A percentile compares a stretch with the other conserved stretches of the same genome.
These are phyloP conservation scores for Eucalyptus decipiens DNA, from an alignment of 345 rosid genomes.

Conservation along the genomic window DNA sequence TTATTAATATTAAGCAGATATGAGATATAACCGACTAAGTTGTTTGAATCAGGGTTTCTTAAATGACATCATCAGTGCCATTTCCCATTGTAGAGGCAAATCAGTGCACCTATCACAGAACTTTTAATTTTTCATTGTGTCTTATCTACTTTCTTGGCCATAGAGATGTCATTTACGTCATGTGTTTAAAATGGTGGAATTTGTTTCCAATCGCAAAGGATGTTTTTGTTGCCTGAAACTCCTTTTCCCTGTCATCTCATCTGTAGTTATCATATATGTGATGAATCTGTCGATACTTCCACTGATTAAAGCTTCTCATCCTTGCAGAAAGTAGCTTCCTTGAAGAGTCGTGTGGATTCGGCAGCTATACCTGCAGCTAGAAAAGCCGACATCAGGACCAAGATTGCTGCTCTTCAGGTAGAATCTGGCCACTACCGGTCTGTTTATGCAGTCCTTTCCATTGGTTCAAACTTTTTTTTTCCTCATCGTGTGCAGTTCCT, in stretches of 20 bases:
- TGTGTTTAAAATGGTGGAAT: neutral
- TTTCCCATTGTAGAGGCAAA: neutral
- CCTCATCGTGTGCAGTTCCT: neutral
- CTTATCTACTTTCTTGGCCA: neutral
- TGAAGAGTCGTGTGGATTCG: constrained; percentile 65
- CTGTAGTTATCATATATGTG: neutral
- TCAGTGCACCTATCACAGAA: neutral
- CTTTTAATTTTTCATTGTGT: neutral
- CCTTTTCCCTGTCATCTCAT: neutral
- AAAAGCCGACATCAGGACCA: constrained; percentile 78
- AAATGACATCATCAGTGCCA: neutral
- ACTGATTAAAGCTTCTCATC: neutral
- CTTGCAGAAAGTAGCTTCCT: constrained; percentile 66
- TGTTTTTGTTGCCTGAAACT: neutral
- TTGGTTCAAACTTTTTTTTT: neutral
- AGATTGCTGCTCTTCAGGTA: constrained; percentile 70
- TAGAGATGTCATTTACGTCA: neutral
- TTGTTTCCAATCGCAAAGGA: neutral
- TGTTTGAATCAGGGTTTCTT: neutral
- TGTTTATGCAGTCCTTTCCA: neutral
- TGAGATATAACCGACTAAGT: neutral
- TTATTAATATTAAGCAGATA: neutral
- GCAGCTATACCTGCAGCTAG: constrained; percentile 76
- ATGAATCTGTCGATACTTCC: neutral
- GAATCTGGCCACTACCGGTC: neutral